Conservation (phyloP, 2,329 filamentous ascomycete genomes). For the Chaetomium sp. region DNA sequence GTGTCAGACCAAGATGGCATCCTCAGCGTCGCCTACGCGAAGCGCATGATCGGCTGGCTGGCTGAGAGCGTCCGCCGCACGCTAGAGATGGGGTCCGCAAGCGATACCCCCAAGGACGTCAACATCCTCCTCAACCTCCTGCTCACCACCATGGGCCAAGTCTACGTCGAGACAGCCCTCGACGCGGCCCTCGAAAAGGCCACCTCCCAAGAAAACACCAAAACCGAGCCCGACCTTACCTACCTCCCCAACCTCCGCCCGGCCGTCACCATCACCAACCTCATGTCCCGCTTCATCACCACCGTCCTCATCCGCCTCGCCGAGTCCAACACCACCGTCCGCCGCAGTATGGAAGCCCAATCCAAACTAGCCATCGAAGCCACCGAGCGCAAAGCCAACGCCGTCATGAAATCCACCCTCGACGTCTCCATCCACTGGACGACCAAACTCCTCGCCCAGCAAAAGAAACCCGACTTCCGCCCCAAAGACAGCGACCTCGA, state of each 20-base stretch:
- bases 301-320: slow-evolving; percentile 87
- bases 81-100: slow-evolving; percentile 79
- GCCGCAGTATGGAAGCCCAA: slow-evolving; percentile 81
- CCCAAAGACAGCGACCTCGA: slow-evolving; percentile 71
- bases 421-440: slow-evolving; percentile 72
- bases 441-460: slow-evolving; percentile 61
- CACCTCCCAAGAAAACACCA: slow-evolving; percentile 67
- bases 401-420: slow-evolving; percentile 49
- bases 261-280: slow-evolving; percentile 80
- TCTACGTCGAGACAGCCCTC: slow-evolving; percentile 62
- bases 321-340: slow-evolving; percentile 81
- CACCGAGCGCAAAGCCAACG: slow-evolving; percentile 77
- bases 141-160: slow-evolving; percentile 79
- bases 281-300: slow-evolving; percentile 88
- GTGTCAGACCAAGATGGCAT: slow-evolving; percentile 84
- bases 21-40: slow-evolving; percentile 78
- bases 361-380: slow-evolving; percentile 65
- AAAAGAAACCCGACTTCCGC: slow-evolving; percentile 85
- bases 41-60: slow-evolving; percentile 96
- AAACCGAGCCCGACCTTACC: slow-evolving; percentile 77
- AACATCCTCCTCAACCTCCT: slow-evolving; percentile 76
- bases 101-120: slow-evolving; percentile 91
- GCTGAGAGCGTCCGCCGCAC: slow-evolving; percentile 90
- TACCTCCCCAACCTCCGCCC: slow-evolving; percentile 75
- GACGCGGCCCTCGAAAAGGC: slow-evolving; percentile 69